These are phyloP conservation scores for Neonectria ditissima DNA, from an alignment of 2,329 filamentous ascomycete species.

Conservation along the genomic window DNA sequence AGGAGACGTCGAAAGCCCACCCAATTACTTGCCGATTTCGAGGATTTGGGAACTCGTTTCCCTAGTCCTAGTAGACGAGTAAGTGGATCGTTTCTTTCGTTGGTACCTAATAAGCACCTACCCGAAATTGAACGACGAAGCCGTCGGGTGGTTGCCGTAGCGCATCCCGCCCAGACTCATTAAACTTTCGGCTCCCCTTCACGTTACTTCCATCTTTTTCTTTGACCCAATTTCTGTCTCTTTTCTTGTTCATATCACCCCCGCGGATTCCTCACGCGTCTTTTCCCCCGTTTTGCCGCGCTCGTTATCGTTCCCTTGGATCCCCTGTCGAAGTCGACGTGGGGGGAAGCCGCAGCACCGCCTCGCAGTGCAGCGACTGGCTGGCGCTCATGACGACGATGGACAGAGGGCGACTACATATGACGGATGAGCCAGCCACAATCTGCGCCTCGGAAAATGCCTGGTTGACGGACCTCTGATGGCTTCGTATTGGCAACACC, in stretches of 20 bases:
- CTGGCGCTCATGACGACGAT: background rate
- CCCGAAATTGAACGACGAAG: background rate
- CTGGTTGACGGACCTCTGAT: background rate
- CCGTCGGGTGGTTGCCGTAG: too few species aligned
- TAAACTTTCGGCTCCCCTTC: background rate
- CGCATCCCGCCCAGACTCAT: background rate
- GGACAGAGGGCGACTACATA: background rate
- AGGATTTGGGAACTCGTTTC: background rate
- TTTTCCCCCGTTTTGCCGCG: background rate
- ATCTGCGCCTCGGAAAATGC: background rate
- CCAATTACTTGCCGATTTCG: background rate
- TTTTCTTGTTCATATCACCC: too few species aligned
- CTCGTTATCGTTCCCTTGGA: background rate
- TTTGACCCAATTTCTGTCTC: background rate
- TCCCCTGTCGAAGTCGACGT: background rate
- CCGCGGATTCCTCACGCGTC: too few species aligned
- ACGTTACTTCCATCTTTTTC: background rate
- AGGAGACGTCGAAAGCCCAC: background rate
- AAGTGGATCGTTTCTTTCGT: background rate
- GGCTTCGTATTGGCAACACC: background rate
- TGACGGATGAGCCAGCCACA: background rate
- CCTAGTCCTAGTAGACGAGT: background rate
- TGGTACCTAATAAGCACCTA: background rate
- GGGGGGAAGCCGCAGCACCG: background rate
- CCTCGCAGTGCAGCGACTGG: background rate